Evolutionary conservation across 2,329 filamentous ascomycete species (phyloP), one percentile per base, ranked within the genome.

Genomic region (Colletotrichum sp.): DNA sequence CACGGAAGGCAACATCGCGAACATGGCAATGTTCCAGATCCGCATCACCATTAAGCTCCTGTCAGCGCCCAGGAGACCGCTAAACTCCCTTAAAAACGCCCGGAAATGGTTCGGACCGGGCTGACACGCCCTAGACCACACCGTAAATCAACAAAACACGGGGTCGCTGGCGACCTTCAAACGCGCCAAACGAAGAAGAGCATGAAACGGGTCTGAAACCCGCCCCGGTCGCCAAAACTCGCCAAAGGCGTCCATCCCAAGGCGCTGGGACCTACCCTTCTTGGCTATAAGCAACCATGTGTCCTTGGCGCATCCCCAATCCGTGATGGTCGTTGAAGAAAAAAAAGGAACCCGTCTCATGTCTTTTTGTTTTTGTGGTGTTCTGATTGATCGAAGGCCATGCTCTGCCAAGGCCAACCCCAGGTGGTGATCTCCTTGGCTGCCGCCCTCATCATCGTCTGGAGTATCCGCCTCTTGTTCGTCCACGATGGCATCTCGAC

Each of bases 181-280:
- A 34, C 63, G 34, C 63, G 28, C 32, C 28, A 64, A 64, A 64
- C 34, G 62, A 64, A 49, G 36, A 34, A 3, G 21, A 16, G 69
- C 32, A 21, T 72, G 73, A 76, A 76, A 72, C 73, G 49, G 32
- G 18, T 15, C 36, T 72, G 73, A 76, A 76, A 76, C 73, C 34
- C 49, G n/a, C 34, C 59, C 67, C 26, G 6, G 59, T 21, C 34
- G 44, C 34, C 67, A 24, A 34, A 57, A 16, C 10, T 15, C n/a
- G n/a, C 28, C 57, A 34, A 57, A 16, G 15, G 12, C n/a, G n/a
- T 16, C 57, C 30, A n/a, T 59, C 28, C 39, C 36, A 52, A n/a
- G 24, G n/a, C 24, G 39, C 63, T 30, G 39, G 63, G 39, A 32
- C 63, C 63, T 66, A 28, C 34, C 26, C 52, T 8, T 62, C 63